Evolutionary conservation across 2,329 filamentous ascomycete genomes (phyloP).

Genomic region (Ophiostoma piceae): DNA sequence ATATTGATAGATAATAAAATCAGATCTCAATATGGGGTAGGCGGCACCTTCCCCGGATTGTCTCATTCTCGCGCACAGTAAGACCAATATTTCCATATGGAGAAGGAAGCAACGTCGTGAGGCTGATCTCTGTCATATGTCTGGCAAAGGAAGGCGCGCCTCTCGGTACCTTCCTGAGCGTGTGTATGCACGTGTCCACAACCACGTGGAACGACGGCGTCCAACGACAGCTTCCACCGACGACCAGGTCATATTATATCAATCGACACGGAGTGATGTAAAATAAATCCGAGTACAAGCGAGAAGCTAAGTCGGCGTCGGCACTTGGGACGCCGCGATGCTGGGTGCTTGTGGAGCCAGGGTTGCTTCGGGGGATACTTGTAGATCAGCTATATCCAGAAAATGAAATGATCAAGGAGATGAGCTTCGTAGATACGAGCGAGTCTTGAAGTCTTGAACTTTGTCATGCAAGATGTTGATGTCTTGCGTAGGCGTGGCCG

Average conservation of each 20-base stretch:
- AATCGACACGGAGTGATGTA: no score
- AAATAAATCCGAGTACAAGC: neutral
- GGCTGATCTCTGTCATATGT: neutral
- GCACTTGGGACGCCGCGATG: neutral
- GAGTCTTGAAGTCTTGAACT: neutral
- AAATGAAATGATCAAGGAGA: neutral
- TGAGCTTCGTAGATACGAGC: neutral
- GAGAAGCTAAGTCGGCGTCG: neutral
- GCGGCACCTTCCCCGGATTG: slow-evolving; percentile 7
- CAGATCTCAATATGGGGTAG: neutral
- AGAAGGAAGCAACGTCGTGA: neutral
- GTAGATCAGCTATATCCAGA: neutral
- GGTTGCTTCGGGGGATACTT: neutral
- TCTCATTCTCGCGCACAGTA: neutral
- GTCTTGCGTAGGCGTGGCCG: neutral
- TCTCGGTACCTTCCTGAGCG: neutral
- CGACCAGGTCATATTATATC: neutral
- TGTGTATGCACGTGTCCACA: neutral
- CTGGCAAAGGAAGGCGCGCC: neutral
- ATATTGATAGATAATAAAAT: neutral
- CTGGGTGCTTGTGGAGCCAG: neutral
- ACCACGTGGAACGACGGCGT: neutral
- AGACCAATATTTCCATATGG: neutral
- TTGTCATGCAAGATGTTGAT: neutral
- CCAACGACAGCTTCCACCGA: neutral